Evolutionary conservation across 1,284 basidiomycete species (phyloP).

Genomic region (Chalciporus sp.): DNA sequence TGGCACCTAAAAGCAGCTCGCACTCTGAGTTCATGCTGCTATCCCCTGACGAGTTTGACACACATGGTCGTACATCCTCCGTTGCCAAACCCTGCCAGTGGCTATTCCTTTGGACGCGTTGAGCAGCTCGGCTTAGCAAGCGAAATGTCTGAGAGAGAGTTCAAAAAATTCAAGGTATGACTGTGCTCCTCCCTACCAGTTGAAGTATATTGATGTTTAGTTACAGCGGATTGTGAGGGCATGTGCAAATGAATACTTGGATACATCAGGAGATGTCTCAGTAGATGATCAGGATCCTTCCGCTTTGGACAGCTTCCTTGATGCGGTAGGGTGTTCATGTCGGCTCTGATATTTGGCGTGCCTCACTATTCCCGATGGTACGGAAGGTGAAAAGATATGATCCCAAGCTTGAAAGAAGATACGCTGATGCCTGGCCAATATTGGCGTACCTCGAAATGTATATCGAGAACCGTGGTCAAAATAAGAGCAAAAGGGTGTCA

Average conservation of each 20-base stretch:
- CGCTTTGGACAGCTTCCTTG: conserved; percentile 12
- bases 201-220: not conserved
- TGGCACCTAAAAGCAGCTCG: conserved; percentile 2
- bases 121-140: not conserved
- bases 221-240: conserved; percentile 3
- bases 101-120: not conserved
- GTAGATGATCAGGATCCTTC: conserved; percentile 17
- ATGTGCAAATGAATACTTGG: not conserved
- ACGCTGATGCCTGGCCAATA: conserved; percentile 21
- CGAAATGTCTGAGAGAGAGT: not conserved
- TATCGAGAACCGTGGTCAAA: not conserved
- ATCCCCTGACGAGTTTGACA: not conserved
- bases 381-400: conserved; percentile 19
- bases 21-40: not conserved
- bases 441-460: conserved; percentile 25
- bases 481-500: not conserved
- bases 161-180: not conserved
- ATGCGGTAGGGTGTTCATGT: conserved; percentile 12
- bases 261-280: not conserved
- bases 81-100: conserved; percentile 17
- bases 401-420: conserved; percentile 11
- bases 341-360: not conserved
- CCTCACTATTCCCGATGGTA: not conserved
- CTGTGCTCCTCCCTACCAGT: not conserved
- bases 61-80: not conserved